Conservation (phyloP, 306 rosid species). For the Parietaria judaica region DNA sequence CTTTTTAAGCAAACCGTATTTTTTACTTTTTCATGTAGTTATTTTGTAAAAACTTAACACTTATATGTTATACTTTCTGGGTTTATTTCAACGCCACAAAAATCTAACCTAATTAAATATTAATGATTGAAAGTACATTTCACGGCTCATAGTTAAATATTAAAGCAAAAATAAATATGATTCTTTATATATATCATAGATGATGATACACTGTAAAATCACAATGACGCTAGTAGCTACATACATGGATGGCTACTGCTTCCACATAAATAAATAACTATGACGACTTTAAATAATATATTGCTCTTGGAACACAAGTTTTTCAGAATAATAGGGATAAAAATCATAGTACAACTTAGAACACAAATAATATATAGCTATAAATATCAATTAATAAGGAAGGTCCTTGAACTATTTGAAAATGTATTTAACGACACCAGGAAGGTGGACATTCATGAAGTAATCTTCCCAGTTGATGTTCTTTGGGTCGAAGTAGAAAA, state of each 20-base stretch:
- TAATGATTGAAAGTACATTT: too few relatives aligned
- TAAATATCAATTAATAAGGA: neutral
- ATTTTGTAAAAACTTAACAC: too few relatives aligned
- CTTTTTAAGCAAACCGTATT: too few relatives aligned
- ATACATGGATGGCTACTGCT: neutral
- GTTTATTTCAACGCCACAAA: too few relatives aligned
- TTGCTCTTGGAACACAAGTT: conserved; percentile 1
- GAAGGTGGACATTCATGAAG: conserved; percentile 42
- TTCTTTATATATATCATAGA: too few relatives aligned
- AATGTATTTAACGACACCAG: conserved; percentile 52
- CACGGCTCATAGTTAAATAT: too few relatives aligned
- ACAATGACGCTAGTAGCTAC: neutral
- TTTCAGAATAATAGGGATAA: neutral
- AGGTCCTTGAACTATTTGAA: conserved; percentile 37
- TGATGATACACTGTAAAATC: too few relatives aligned
- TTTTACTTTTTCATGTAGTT: too few relatives aligned
- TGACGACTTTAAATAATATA: neutral
- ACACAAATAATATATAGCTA: neutral
- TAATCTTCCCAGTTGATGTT: conserved; percentile 68
- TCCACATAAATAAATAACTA: neutral
- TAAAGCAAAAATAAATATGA: too few relatives aligned
- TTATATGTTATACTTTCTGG: too few relatives aligned
- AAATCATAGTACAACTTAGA: conserved; percentile 3
- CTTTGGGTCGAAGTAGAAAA: conserved; percentile 58
- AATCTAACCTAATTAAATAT: too few relatives aligned